Base-by-base conservation (phyloP, 805 yeast genomes). In the Candida michaelii region DNA sequence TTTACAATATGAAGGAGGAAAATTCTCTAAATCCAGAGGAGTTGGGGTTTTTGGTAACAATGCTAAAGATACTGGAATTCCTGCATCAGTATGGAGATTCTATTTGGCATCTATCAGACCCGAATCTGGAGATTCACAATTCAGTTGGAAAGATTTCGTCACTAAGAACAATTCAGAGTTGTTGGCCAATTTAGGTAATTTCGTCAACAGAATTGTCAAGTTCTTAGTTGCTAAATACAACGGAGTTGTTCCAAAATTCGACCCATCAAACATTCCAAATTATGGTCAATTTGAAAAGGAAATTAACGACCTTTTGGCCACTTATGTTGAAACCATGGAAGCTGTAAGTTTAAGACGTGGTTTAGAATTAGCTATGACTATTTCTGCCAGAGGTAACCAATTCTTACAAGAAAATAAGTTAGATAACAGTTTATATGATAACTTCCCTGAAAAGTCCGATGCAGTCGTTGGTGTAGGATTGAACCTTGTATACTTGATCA, bases 21-120 rank as follows among this genome's bases (percentile, higher is more conserved):
- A 93, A 66, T 93, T 93, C 73, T 91, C 98, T 43, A 93, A 93
- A 70, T 88, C 96, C n/a, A 82, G 99, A 69, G 93, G 93, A 54
- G 78, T 91, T 48, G 99, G 99, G 67, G 99, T 93, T 33, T 93
- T 93, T 60, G 99, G 99, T 60, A 91, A 91, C 70, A 90, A 88
- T 59, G 99, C 98, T 31, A 81, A 89, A 67, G 97, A 87, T 27
- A 87, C 95, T 27, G 97, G 97, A 30, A 66, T 93, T 25, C 73
- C 95, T 3, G 82, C 97, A 34, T 85, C 96, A 33, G 97, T 93
- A 30, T 93, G 99, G 99, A 83, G 99, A 76, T 93, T 91, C 68
- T 93, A 93, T 66, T 76, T 93, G 62, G 85, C 96, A 3, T 79
- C 89, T 34, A 81, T 90, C 25, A 82, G 99, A 65, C 99, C 99